Evolutionary conservation across 495 filamentous ascomycete genomes (phyloP), one percentile per base, ranked within the genome.

Genomic region (Parachaetomium inaequale): DNA sequence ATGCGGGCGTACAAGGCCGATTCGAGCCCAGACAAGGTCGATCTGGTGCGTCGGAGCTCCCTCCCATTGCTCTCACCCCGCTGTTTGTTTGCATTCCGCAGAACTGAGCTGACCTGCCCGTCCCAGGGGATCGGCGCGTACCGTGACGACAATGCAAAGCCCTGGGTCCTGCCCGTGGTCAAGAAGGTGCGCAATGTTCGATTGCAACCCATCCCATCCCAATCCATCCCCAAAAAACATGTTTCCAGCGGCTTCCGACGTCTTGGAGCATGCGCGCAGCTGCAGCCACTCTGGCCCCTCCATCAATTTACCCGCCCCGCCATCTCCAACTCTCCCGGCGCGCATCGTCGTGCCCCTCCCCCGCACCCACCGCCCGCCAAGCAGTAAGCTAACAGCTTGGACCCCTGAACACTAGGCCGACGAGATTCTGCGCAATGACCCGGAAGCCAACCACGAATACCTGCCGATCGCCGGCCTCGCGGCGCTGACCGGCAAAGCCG

Each of bases 161-260:
- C 94, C n/a, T 98, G 95, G 95, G 84, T 98, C 58, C 79, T 98
- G 53, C 93, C 95, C 1, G 95, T 98, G 14, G 93, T 98, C 55
- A 94, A 91, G 77, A 93, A 94, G 88, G 93, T 96, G 76, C 60
- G 75, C 71, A 40, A 58, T 15, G 25, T 23, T 51, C 26, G 14
- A 52, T 43, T 23, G 21, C 56, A 19, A 46, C 25, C 19, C 29
- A 6, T 50, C 47, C 45, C 14, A 25, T 40, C 49, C 4, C 14
- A 28, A n/a, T n/a, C n/a, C n/a, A n/a, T n/a, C n/a, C 46, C 28
- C 17, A 7, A 11, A 31, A 52, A 52, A 4, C 26, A 19, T n/a
- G 14, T 3, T 31, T 34, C 11, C 50, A n/a, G 23, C 46, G 12
- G 21, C 15, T 50, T 19, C 29, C 40, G 19, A 10, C 23, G 14